A percentile compares a stretch with the other conserved stretches of the same genome.
These are phyloP conservation scores for Cystofilobasidium capitatum DNA, from an alignment of 768 basidiomycete genomes.

Conservation along the genomic window DNA sequence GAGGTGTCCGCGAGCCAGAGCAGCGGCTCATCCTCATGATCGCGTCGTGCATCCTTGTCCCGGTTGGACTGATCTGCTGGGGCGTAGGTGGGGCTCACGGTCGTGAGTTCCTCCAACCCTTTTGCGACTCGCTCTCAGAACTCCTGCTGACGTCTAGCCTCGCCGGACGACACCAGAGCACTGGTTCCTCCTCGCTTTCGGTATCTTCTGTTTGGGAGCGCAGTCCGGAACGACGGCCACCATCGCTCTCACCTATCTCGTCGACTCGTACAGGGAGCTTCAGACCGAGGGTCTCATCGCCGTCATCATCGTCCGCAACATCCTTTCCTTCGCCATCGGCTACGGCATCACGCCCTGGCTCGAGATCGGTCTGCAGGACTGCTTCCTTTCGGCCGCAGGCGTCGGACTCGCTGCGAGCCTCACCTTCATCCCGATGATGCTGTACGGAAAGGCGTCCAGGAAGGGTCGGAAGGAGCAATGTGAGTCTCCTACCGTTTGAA, in stretches of 20 bases:
- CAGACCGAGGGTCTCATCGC: neutral
- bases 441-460: neutral
- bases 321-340: constrained; percentile 2
- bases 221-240: neutral
- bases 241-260: neutral
- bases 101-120: neutral
- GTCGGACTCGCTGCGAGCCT: neutral
- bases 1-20: constrained; percentile 1
- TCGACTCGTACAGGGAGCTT: neutral
- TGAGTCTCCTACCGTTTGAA: neutral
- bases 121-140: neutral
- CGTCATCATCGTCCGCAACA: constrained; percentile 5
- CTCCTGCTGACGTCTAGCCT: neutral
- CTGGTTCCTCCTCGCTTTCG: constrained; percentile 4
- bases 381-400: constrained; percentile 2
- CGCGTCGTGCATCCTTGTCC: neutral
- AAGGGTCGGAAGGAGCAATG: neutral
- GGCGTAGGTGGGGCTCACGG: neutral
- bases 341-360: constrained; percentile 7
- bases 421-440: neutral
- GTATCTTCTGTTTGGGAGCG: neutral
- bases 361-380: neutral
- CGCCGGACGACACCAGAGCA: neutral
- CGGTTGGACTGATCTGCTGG: neutral
- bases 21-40: neutral